Evolutionary conservation across 1,139 yeast species (phyloP).

Genomic region (Meyerozyma smithsonii): DNA sequence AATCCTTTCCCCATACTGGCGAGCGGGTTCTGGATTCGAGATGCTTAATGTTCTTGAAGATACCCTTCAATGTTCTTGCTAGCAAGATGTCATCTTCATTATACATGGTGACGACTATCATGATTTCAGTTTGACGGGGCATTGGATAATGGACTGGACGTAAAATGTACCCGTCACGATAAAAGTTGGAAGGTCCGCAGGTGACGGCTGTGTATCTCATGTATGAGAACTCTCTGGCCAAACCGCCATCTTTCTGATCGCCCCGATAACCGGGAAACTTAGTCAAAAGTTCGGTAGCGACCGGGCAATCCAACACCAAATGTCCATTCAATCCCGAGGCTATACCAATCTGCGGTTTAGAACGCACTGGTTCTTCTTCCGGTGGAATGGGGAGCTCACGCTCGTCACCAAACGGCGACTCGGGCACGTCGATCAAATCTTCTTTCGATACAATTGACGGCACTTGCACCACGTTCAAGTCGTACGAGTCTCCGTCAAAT

Average conservation of each 20-base stretch:
- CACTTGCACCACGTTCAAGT: slow-evolving; percentile 31
- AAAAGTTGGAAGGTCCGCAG: slow-evolving; percentile 47
- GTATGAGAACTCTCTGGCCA: slow-evolving; percentile 43
- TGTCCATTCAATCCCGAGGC: slow-evolving; percentile 44
- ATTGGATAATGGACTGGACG: slow-evolving; percentile 45
- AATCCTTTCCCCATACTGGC: slow-evolving; percentile 44
- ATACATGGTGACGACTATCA: slow-evolving; percentile 47
- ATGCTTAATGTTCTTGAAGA: slow-evolving; percentile 44
- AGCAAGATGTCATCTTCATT: slow-evolving; percentile 45
- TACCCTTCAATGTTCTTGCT: slow-evolving; percentile 45
- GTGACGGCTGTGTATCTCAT: slow-evolving; percentile 50
- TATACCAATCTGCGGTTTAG: slow-evolving; percentile 34
- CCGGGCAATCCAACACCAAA: slow-evolving; percentile 48
- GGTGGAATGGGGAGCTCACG: slow-evolving; percentile 23
- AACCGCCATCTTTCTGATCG: slow-evolving; percentile 35
- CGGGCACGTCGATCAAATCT: slow-evolving; percentile 9
- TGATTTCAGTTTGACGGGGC: slow-evolving; percentile 42
- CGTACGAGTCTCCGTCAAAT: slow-evolving; percentile 43
- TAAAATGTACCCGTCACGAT: slow-evolving; percentile 40
- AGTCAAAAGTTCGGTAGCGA: slow-evolving; percentile 41
- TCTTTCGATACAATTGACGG: slow-evolving; percentile 17
- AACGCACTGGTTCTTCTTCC: slow-evolving; percentile 28
- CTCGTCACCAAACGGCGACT: slow-evolving; percentile 32
- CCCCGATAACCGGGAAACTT: slow-evolving; percentile 40
- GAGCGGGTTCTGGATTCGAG: slow-evolving; percentile 41